Percentiles rank a stretch among this genome's conserved stretches.
phyloP scores from a whole-genome alignment of 495 filamentous ascomycete genomes.

The Daldinia grandis region DNA sequence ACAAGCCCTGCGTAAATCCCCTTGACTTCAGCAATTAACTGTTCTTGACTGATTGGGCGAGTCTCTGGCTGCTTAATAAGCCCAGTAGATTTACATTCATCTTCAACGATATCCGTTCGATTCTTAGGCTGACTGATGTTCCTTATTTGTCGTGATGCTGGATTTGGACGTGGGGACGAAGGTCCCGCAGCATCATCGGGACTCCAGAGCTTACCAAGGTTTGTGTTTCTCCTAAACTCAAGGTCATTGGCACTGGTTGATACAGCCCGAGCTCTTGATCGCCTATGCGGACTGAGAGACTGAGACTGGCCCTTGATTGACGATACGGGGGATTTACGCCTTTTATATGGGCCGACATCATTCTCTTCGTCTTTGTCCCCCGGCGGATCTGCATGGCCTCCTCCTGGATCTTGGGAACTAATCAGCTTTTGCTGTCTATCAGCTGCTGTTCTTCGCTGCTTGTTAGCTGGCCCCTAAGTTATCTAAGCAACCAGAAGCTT shows the following conservation, averaged over 20 bases:
- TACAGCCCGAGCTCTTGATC: conserved; percentile 39
- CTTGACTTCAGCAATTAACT: conserved; percentile 70
- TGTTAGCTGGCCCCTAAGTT: conserved; percentile 15
- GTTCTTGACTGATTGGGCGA: conserved; percentile 69
- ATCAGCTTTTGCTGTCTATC: conserved; percentile 2
- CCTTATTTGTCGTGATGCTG: conserved; percentile 18
- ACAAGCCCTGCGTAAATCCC: conserved; percentile 75
- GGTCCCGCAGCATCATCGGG: conserved; percentile 41
- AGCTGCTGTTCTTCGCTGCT: not conserved
- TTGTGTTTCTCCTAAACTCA: conserved; percentile 46
- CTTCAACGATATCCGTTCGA: conserved; percentile 29
- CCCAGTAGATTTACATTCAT: conserved; percentile 28
- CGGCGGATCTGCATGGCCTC: conserved; percentile 9
- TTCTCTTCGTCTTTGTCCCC: conserved; percentile 11
- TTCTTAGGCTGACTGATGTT: conserved; percentile 13
- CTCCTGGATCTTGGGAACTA: conserved; percentile 20
- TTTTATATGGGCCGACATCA: conserved; percentile 29
- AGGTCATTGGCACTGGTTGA: conserved; percentile 31
- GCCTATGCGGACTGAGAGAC: conserved; percentile 34
- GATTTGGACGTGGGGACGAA: conserved; percentile 31
- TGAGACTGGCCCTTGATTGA: conserved; percentile 19
- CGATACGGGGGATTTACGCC: conserved; percentile 36
- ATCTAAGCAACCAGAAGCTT: not conserved
- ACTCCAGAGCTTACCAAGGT: conserved; percentile 49
- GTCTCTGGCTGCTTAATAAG: conserved; percentile 55